Conservation (phyloP, 2,329 filamentous ascomycete genomes). For the Alternaria metachromatica region DNA sequence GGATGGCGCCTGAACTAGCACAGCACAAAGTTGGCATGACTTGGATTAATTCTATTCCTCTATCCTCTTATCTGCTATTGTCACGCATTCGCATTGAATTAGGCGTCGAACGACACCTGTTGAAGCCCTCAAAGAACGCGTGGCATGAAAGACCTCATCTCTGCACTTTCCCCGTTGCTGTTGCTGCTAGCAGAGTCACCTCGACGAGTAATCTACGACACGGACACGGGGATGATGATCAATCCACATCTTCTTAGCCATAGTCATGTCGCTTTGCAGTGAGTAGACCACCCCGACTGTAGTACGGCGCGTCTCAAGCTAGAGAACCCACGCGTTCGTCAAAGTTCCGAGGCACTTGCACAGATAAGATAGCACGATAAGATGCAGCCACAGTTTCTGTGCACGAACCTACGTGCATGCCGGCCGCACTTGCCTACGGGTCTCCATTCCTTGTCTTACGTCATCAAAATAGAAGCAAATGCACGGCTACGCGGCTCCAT, state of each 20-base stretch:
- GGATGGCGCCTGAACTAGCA: conserved; percentile 5
- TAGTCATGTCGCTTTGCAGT: neutral
- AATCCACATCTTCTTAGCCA: neutral
- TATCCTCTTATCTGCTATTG: neutral
- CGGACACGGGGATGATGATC: neutral
- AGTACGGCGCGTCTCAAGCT: neutral
- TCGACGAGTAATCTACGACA: neutral
- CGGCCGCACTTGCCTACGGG: neutral
- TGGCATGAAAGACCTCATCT: neutral
- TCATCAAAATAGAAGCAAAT: conserved; percentile 12
- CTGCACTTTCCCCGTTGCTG: neutral
- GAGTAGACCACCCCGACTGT: neutral
- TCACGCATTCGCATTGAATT: neutral
- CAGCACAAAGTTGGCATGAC: neutral
- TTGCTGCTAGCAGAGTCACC: neutral
- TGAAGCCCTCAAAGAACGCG: neutral
- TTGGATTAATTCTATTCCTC: neutral
- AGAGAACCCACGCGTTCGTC: neutral
- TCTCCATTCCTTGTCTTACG: conserved; percentile 12
- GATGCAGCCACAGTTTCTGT: neutral
- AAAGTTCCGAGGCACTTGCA: neutral
- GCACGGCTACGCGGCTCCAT: conserved; percentile 17
- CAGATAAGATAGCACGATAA: conserved; percentile 6
- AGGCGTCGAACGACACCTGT: neutral
- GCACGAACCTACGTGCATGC: conserved; percentile 1